Evolutionary conservation across 1,139 yeast genomes (phyloP), one percentile per base, ranked within the genome.

Genomic region (Ashbya aceris): DNA sequence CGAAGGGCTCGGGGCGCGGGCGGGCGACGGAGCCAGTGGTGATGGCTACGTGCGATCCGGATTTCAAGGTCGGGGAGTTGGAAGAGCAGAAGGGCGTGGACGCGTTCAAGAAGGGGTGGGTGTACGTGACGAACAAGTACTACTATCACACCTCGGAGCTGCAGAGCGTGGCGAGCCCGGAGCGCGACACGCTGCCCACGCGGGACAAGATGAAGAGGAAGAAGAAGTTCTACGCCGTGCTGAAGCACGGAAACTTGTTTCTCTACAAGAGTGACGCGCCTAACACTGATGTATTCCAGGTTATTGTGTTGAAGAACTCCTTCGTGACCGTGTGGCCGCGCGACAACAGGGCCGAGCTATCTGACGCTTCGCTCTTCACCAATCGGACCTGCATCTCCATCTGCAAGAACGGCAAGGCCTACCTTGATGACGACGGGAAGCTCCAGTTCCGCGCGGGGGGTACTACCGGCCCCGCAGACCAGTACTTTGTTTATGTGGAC

Each of bases 311-410:
- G 31, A 74, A 83, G 4, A 76, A 81, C 53, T 77, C 78, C 52
- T 69, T 84, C 39, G 82, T 86, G 1, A 68, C 83, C 0, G 65
- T 87, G n/a, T 91, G 96, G 96, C 98, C 97, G 1, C 73, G 89
- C 20, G 53, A 56, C 35, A 41, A 62, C 9, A 47, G 43, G 5
- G 54, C 56, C 8, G 67, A 69, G 40, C 61, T 78, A 31, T 66
- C 74, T 1, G 96, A 87, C 55, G 85, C 80, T 6, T 83, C 83
- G 52, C 62, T 89, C 30, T 91, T 86, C 60, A 77, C 91, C 10
- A 83, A 83, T 53, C 73, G 79, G 54, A 74, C 86, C 11, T 85
- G 96, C 17, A 79, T 91, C 37, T 83, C 91, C 43, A 66, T 91
- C 10, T 61, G 81, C 45, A 78, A 62, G 44, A 62, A 63, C n/a